Base-by-base conservation (phyloP, 768 basidiomycete genomes). In the Tricholoma bakamatsutake region DNA sequence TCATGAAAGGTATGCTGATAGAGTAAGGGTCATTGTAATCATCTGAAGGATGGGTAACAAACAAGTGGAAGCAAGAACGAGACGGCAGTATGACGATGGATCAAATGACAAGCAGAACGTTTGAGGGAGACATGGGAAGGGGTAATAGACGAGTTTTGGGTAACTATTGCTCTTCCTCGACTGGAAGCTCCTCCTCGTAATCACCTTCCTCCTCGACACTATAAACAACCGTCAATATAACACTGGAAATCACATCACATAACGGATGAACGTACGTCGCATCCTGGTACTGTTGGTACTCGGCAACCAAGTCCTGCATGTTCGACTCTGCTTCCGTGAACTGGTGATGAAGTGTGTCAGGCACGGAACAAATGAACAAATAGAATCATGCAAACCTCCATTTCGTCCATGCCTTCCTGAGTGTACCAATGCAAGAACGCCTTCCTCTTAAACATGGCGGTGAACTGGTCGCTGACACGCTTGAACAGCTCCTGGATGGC, bases 401-500 rank as follows among this genome's bases (percentile, higher is more conserved):
- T 92, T 80, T 93, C 93, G 69, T 94, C 96, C 96, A 99, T 98
- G 71, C 97, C 97, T 79, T 98, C 97, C 71, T 96, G 93, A 34
- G 95, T 98, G 74, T 98, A 98, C 95, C 95, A 96, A 72, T 96
- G 90, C 85, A 93, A 82, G 84, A 94, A 94, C 24, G 95, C 95
- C 79, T 98, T 98, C 70, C 96, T 82, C 84, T 90, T 92, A 83
- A 94, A 96, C 97, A 98, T 99, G 74, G 93, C 92, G 58, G 92
- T 91, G 84, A 99, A 98, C 72, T 98, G 94, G 70, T 96, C 93
- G 62, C 87, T 89, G 69, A 98, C 93, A 78, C 96, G 94, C 80
- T 94, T 93, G 91, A 98, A 98, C 63, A 98, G 80, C 72, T 96
- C 93, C 73, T 97, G 95, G 71, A 98, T 96, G 57, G 91, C 89